These are phyloP conservation scores for Telopea speciosissima DNA, from an alignment of 177 flowering plant species.

Conservation along the genomic window DNA sequence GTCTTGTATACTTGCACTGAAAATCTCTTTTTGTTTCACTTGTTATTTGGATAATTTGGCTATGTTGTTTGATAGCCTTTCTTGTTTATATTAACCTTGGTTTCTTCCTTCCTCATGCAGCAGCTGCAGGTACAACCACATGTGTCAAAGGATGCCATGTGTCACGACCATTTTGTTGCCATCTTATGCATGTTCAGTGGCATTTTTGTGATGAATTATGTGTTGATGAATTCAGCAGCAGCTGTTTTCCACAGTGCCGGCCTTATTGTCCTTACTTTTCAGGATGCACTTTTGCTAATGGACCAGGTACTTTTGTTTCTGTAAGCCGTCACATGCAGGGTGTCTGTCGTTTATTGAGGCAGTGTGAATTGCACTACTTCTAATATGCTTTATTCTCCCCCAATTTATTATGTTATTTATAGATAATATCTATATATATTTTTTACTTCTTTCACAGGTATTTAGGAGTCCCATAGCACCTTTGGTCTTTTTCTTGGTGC, in stretches of 20 bases:
- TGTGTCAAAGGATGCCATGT: constrained; percentile 42
- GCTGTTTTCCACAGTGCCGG: constrained; percentile 63
- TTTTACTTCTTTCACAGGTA: constrained; percentile 35
- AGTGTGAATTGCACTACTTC: not conserved
- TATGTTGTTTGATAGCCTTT: not conserved
- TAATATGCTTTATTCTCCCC: no score
- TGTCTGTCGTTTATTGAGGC: not conserved
- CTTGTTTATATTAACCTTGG: not conserved
- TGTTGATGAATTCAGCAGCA: constrained; percentile 75
- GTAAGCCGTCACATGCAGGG: not conserved
- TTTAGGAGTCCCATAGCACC: constrained; percentile 49
- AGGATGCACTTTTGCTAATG: constrained; percentile 71
- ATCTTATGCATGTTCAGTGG: constrained; percentile 66
- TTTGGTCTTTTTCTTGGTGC: constrained; percentile 34
- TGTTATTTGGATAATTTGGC: not conserved
- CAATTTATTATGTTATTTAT: not conserved
- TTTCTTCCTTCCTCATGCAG: constrained; percentile 38
- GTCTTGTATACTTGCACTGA: no score
- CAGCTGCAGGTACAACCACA: constrained; percentile 26
- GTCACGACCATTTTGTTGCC: constrained; percentile 70
- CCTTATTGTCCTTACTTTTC: constrained; percentile 63
- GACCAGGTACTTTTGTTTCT: constrained; percentile 57
- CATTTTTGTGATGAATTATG: constrained; percentile 66
- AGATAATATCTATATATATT: no score
- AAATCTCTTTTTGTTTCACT: no score